Percentiles rank a stretch among this genome's conserved stretches.
Evolutionary conservation across 2,329 filamentous ascomycete species (phyloP).

Genomic region (Arachnomyces sp.): DNA sequence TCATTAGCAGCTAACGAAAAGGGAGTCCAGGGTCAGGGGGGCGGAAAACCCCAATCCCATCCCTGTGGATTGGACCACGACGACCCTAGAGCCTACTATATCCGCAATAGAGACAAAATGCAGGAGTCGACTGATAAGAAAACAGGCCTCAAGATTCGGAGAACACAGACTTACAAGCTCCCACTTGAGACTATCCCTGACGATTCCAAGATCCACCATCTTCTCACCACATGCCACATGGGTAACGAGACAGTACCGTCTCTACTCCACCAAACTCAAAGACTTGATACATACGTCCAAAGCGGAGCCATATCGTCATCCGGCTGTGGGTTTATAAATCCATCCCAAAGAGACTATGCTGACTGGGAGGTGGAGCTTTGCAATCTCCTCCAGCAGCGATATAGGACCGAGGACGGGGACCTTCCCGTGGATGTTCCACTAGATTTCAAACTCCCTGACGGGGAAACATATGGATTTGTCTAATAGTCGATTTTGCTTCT

Average conservation of each 20-base stretch:
- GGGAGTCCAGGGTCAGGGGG: not conserved
- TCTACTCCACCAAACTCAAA: constrained; percentile 3
- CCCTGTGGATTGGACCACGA: constrained; percentile 12
- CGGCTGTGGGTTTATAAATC: constrained; percentile 2
- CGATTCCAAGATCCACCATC: constrained; percentile 16
- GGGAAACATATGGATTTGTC: too few relatives aligned
- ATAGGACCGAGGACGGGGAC: constrained; percentile 10
- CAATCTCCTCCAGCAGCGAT: constrained; percentile 13
- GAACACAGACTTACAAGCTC: constrained; percentile 17
- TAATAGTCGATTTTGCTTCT: too few relatives aligned
- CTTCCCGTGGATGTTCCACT: not conserved
- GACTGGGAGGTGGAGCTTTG: constrained; percentile 16
- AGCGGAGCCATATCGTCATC: constrained; percentile 9
- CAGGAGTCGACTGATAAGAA: not conserved
- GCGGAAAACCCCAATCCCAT: not conserved
- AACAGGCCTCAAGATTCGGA: constrained; percentile 8
- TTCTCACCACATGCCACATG: constrained; percentile 11
- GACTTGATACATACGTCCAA: constrained; percentile 17
- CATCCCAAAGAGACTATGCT: constrained; percentile 3
- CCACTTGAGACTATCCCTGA: constrained; percentile 24
- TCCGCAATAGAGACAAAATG: constrained; percentile 14
- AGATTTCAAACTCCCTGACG: not conserved
- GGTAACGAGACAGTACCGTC: constrained; percentile 6
- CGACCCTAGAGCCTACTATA: constrained; percentile 26
- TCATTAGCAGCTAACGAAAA: constrained; percentile 10